These are phyloP conservation scores for Diplocarpon rosae DNA, from an alignment of 2,329 filamentous ascomycete species.

Conservation along the genomic window DNA sequence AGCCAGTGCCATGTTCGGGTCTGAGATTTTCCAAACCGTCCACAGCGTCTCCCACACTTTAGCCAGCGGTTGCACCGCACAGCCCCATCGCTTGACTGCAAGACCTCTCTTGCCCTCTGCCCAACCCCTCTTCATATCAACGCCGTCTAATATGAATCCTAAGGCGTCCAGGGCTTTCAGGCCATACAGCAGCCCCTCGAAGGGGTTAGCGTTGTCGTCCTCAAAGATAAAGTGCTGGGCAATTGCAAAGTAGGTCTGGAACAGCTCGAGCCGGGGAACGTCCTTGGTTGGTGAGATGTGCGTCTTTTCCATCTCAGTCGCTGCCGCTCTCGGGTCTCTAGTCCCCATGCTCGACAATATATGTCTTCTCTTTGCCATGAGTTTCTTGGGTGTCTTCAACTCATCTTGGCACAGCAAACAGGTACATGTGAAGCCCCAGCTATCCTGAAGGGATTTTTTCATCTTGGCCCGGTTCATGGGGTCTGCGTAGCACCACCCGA, in stretches of 20 bases:
- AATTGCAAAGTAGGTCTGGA: neutral
- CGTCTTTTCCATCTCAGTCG: neutral
- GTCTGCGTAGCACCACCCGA: constrained; percentile 32
- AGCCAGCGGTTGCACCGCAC: neutral
- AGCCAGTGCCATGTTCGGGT: neutral
- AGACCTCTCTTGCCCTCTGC: neutral
- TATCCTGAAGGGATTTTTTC: constrained; percentile 22
- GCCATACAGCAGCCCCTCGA: neutral
- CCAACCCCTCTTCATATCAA: neutral
- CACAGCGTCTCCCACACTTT: constrained; percentile 2
- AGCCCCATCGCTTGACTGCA: constrained; percentile 1
- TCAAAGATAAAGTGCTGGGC: neutral
- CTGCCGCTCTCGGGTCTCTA: neutral
- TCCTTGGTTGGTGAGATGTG: neutral
- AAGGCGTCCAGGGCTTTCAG: constrained; percentile 3
- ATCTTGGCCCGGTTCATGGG: constrained; percentile 18
- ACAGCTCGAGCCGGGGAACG: constrained; percentile 1
- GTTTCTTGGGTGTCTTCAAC: constrained; percentile 5
- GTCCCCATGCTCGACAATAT: neutral
- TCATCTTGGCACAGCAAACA: constrained; percentile 24
- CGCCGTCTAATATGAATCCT: neutral
- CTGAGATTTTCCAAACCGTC: neutral
- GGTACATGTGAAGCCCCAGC: constrained; percentile 34
- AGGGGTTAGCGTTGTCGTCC: neutral
- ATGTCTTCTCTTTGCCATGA: neutral